A percentile compares a stretch with the other conserved stretches of the same genome.
These are phyloP conservation scores for Hemerocallis citrina DNA, from an alignment of 106 monocot species.

Conservation along the genomic window DNA sequence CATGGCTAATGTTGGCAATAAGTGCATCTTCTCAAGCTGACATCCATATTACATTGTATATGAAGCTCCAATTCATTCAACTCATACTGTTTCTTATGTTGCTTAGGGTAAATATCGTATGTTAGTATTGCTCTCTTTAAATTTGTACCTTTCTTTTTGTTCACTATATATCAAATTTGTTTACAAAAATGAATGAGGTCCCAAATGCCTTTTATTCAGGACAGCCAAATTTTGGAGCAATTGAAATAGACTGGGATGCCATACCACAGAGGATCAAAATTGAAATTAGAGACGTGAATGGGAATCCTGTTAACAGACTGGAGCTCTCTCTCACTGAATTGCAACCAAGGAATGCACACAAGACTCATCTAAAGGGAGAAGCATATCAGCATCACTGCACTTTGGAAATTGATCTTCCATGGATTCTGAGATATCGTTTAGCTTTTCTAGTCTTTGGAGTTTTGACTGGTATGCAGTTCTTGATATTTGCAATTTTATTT, in stretches of 20 bases:
- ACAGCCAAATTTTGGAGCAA: constrained; percentile 81
- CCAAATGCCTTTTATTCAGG: constrained; percentile 31
- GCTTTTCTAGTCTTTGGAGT: constrained; percentile 28
- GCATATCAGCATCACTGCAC: constrained; percentile 35
- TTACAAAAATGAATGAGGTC: not conserved
- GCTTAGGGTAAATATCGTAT: too few relatives aligned
- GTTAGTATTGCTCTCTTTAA: too few relatives aligned
- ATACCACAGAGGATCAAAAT: constrained; percentile 49
- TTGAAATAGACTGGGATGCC: constrained; percentile 70
- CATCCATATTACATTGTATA: too few relatives aligned
- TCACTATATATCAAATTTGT: not conserved
- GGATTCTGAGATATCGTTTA: constrained; percentile 36
- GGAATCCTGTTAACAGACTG: constrained; percentile 33
- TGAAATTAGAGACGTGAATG: constrained; percentile 50
- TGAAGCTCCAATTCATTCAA: too few relatives aligned
- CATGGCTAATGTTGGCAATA: not conserved
- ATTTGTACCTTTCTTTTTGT: not conserved
- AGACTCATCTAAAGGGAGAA: not conserved
- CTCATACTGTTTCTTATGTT: too few relatives aligned
- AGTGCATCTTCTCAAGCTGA: not conserved
- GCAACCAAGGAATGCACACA: constrained; percentile 12
- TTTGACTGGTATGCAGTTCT: constrained; percentile 24
- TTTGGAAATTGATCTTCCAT: constrained; percentile 59
- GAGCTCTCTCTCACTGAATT: constrained; percentile 51
- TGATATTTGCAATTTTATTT: not conserved